Conservation (phyloP, 768 basidiomycete genomes). For the Dentipellis fragilis region DNA sequence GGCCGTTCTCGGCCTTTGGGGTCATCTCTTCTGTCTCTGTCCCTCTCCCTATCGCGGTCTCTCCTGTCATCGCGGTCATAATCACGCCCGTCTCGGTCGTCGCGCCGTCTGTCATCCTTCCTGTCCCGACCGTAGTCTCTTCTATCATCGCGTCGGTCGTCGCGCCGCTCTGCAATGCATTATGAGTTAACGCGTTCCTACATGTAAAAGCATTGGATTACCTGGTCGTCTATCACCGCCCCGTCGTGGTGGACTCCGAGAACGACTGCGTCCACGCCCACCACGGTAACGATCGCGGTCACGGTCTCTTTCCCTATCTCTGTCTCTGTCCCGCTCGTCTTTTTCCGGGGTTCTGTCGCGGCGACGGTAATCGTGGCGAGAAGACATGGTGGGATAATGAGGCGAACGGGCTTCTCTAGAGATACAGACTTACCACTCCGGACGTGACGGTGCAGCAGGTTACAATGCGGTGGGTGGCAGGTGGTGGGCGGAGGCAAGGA, state of each 20-base stretch:
- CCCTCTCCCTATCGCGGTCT: constrained; percentile 11
- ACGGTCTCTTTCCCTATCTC: constrained; percentile 13
- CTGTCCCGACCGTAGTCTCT: constrained; percentile 14
- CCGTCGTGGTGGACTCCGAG: constrained; percentile 14
- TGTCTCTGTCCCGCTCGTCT: constrained; percentile 15
- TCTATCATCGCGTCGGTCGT: constrained; percentile 11
- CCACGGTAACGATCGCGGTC: constrained; percentile 5
- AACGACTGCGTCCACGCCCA: constrained; percentile 14
- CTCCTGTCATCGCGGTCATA: constrained; percentile 40
- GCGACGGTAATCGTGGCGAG: constrained; percentile 21
- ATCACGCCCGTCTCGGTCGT: constrained; percentile 36
- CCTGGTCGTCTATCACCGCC: constrained; percentile 11
- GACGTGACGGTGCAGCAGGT: background rate
- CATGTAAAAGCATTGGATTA: background rate
- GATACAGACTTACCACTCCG: background rate
- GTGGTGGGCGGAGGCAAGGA: background rate
- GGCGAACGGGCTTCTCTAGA: background rate
- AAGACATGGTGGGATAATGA: constrained; percentile 19
- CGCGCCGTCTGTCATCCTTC: constrained; percentile 43
- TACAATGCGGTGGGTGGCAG: background rate
- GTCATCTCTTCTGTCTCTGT: constrained; percentile 27
- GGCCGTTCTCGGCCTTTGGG: constrained; percentile 31
- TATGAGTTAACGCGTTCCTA: constrained; percentile 8
- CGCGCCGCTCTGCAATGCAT: constrained; percentile 13
- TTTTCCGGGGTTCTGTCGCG: constrained; percentile 22